Conservation (phyloP, 345 rosid genomes). For the Luvunga scandens region DNA sequence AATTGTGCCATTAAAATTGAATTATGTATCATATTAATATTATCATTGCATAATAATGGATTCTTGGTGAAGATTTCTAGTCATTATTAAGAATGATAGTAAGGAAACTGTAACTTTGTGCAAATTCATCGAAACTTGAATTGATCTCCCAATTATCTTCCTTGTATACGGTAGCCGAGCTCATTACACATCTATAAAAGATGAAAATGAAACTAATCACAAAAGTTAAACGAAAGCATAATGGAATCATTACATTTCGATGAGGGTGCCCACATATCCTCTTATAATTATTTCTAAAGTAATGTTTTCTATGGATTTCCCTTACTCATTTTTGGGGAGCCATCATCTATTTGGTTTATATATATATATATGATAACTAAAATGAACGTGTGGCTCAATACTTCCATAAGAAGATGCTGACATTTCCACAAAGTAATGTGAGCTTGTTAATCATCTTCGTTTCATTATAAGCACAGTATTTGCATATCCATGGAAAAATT, state of each 20-base stretch:
- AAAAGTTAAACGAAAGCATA: slow-evolving; percentile 9
- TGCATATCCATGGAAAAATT: slow-evolving; percentile 8
- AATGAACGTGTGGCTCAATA: slow-evolving; percentile 33
- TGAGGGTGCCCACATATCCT: slow-evolving; percentile 20
- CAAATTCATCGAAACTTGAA: not conserved
- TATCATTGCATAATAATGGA: slow-evolving; percentile 17
- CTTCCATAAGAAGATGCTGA: not conserved
- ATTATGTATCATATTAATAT: not conserved
- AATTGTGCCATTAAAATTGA: not conserved
- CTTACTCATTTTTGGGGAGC: slow-evolving; percentile 17
- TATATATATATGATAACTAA: slow-evolving; percentile 8
- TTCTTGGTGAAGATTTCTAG: slow-evolving; percentile 16
- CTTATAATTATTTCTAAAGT: slow-evolving; percentile 25
- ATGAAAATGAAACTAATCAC: slow-evolving; percentile 11
- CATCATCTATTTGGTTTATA: not conserved
- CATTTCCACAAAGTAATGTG: not conserved
- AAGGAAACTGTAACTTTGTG: not conserved
- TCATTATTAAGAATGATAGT: slow-evolving; percentile 12
- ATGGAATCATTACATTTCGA: slow-evolving; percentile 24
- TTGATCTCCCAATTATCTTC: not conserved
- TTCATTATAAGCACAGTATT: slow-evolving; percentile 24
- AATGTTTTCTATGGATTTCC: slow-evolving; percentile 16
- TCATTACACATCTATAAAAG: not conserved
- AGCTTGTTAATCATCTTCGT: slow-evolving; percentile 20
- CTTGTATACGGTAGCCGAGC: not conserved